Base-by-base conservation (phyloP, 2,329 filamentous ascomycete genomes). In the Dothiorella sarmentorum region DNA sequence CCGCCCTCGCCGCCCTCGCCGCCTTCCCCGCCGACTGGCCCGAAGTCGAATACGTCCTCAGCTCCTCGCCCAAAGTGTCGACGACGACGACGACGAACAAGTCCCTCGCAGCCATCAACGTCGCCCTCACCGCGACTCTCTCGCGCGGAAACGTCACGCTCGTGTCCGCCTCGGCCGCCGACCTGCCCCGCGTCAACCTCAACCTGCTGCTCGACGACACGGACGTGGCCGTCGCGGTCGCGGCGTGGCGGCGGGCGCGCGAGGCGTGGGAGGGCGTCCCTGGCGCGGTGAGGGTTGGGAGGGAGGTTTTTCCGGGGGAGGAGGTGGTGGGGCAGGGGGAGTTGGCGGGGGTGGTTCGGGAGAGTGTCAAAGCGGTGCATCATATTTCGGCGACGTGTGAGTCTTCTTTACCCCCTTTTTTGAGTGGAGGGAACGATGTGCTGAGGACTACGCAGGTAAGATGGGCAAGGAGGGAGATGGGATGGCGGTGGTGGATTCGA, bases 401-500 rank as follows among this genome's bases (percentile, higher is more conserved):
- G 38, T 40, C 7, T 18, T 40, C n/a, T 18, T 6, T n/a, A 7
- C 10, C 20, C 17, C 37, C 22, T 20, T 20, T 18, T 1, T 18
- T 13, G 17, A 2, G 7, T 13, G 7, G 9, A 3, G 38, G 17
- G 4, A 6, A 20, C 29, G 29, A 9, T 31, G 29, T 11, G 10
- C 13, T 13, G 3, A 31, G 3, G 13, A 5, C 13, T 22, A 20
- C 22, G 17, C 18, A 42, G 38, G 38, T 15, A 52, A 60, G 13
- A 67, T 72, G 45, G 69, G 69, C 2, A 63, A 61, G 31, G 60
- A 61, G n/a, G 63, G 64, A 26, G 66, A 73, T 55, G 56, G 61
- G 3, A 60, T 69, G 61, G 71, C 71, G 6, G 70, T 73, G 1
- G 62, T 74, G 9, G 72, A 74, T 63, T 65, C 64, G 2, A 67